Percentiles rank a stretch among this genome's conserved stretches.
Conservation (phyloP, 352 stramenopile species). For the Peronosclerospora sorghi region DNA sequence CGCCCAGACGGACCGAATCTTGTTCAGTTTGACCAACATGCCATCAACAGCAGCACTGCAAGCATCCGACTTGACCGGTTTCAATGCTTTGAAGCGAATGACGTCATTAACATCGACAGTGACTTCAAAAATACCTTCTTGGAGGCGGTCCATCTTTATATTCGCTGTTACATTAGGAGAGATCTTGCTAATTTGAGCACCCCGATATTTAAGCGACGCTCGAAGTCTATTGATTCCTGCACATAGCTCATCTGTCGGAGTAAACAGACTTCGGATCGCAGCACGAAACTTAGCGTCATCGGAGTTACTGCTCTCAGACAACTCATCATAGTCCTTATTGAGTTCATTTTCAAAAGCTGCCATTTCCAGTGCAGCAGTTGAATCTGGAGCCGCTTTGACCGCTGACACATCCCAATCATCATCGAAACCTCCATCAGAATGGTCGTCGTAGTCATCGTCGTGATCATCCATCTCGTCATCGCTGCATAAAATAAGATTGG, state of each 20-base stretch:
- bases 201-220: conserved; percentile 48
- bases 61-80: conserved; percentile 41
- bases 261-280: conserved; percentile 68
- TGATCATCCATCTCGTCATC: conserved; percentile 52
- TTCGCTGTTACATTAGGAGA: conserved; percentile 57
- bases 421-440: conserved; percentile 21
- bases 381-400: conserved; percentile 12
- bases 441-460: conserved; percentile 43
- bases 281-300: conserved; percentile 58
- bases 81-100: conserved; percentile 31
- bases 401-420: conserved; percentile 26
- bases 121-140: conserved; percentile 47
- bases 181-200: conserved; percentile 33
- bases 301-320: conserved; percentile 25
- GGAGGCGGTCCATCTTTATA: conserved; percentile 53
- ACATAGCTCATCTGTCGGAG: conserved; percentile 47
- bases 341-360: conserved; percentile 26
- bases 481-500: conserved; percentile 48
- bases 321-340: conserved; percentile 32
- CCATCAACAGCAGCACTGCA: conserved; percentile 54
- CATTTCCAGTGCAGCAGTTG: conserved; percentile 2
- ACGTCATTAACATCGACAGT: conserved; percentile 55
- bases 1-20: conserved; percentile 41
- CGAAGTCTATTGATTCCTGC: conserved; percentile 41
- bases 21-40: conserved; percentile 38